Evolutionary conservation across 2,329 filamentous ascomycete species (phyloP).

Genomic region (Aschersonia sp.): DNA sequence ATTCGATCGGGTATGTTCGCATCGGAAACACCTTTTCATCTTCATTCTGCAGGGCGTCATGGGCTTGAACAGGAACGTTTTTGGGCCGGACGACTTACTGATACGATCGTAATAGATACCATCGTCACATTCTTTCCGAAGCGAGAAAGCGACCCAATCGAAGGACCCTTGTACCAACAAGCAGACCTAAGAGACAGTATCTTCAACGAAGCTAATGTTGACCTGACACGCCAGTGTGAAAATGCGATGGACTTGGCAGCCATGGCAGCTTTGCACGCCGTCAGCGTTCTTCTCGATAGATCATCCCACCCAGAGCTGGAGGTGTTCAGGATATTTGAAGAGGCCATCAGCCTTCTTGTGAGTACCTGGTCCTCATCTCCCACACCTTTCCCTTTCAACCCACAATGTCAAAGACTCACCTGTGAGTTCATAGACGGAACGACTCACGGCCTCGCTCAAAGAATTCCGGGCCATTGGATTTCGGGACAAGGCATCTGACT

Average conservation of each 20-base stretch:
- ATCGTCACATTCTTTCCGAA: constrained; percentile 40
- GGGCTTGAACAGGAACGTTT: too few species aligned
- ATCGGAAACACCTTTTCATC: neutral
- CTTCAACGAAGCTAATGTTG: constrained; percentile 52
- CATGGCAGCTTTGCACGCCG: constrained; percentile 45
- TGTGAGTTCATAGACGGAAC: constrained; percentile 32
- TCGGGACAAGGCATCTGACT: constrained; percentile 25
- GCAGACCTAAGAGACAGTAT: constrained; percentile 49
- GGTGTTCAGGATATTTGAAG: constrained; percentile 50
- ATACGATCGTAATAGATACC: constrained; percentile 21
- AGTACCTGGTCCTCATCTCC: constrained; percentile 2
- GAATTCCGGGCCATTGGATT: constrained; percentile 45
- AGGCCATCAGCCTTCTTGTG: constrained; percentile 49
- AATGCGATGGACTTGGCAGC: constrained; percentile 48
- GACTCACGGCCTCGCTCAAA: constrained; percentile 48
- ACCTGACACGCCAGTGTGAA: constrained; percentile 46
- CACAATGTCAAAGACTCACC: neutral
- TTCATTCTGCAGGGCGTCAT: too few species aligned
- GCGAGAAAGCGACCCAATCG: constrained; percentile 36
- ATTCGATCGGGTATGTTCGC: constrained; percentile 33
- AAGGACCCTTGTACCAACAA: constrained; percentile 42
- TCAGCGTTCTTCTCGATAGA: constrained; percentile 45
- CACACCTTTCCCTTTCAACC: neutral
- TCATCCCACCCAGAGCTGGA: constrained; percentile 47
- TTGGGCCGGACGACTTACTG: too few species aligned